A percentile compares a stretch with the other conserved stretches of the same genome.
Conservation (phyloP, 805 yeast genomes). For the Candida qinlingensis region DNA sequence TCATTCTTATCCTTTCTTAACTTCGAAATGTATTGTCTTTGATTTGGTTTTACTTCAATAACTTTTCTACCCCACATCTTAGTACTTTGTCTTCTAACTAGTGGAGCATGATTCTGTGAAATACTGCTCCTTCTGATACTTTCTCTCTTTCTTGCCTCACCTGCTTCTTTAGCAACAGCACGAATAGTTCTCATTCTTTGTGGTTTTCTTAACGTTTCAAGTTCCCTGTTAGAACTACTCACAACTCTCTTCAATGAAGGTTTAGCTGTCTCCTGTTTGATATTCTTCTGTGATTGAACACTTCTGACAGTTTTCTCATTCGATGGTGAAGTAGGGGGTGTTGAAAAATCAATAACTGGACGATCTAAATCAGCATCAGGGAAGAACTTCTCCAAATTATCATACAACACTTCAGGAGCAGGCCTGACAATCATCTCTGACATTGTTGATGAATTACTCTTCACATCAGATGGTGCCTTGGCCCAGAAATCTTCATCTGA, state of each 20-base stretch:
- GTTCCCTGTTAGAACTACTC: constrained; percentile 13
- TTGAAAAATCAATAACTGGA: constrained; percentile 73
- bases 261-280: background rate
- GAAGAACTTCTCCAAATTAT: constrained; percentile 85
- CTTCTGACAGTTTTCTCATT: constrained; percentile 8
- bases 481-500: constrained; percentile 60
- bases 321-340: constrained; percentile 53
- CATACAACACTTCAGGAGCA: constrained; percentile 88
- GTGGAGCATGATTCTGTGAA: constrained; percentile 17
- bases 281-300: background rate
- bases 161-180: constrained; percentile 89
- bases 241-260: constrained; percentile 18
- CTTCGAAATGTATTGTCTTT: constrained; percentile 55
- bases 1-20: constrained; percentile 56
- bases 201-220: constrained; percentile 27
- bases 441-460: constrained; percentile 25
- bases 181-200: constrained; percentile 86
- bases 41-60: constrained; percentile 79
- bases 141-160: constrained; percentile 47
- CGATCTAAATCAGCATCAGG: constrained; percentile 90
- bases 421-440: constrained; percentile 77
- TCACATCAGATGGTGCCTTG: constrained; percentile 31
- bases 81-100: constrained; percentile 73
- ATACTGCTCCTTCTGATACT: constrained; percentile 17
- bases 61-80: constrained; percentile 97